Percentiles rank a stretch among this genome's conserved stretches.
Conservation (phyloP, 164 flowering plant species). For the Liriodendron chinense region DNA sequence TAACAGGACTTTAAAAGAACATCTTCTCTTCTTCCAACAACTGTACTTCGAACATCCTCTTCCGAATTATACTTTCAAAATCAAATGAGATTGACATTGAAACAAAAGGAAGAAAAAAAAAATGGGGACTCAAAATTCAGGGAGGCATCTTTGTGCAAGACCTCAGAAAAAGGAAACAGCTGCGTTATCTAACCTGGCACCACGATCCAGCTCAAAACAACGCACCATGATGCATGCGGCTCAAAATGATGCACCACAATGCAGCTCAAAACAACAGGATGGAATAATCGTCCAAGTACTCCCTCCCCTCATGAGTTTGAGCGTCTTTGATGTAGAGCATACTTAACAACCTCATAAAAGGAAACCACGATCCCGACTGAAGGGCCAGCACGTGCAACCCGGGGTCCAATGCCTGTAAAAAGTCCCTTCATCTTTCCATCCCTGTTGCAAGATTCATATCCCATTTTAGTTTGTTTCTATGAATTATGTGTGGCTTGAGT, state of each 20-base stretch:
- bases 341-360: constrained; percentile 87
- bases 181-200: background rate
- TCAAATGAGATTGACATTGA: too few species aligned
- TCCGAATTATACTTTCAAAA: too few species aligned
- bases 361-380: constrained; percentile 95
- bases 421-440: constrained; percentile 76
- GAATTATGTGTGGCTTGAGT: too few species aligned
- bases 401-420: constrained; percentile 87
- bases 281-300: background rate
- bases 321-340: constrained; percentile 43
- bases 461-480: too few species aligned
- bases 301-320: constrained; percentile 21
- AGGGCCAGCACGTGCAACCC: constrained; percentile 94
- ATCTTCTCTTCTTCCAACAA: too few species aligned
- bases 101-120: too few species aligned
- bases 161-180: background rate
- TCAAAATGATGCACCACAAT: background rate
- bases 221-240: background rate
- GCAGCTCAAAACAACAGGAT: background rate
- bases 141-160: background rate
- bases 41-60: too few species aligned
- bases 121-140: too few species aligned
- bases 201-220: background rate
- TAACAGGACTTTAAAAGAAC: too few species aligned
- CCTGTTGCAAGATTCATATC: constrained; percentile 33